These are phyloP conservation scores for Babesia caballi DNA, from an alignment of 169 alveolate species.

Conservation along the genomic window DNA sequence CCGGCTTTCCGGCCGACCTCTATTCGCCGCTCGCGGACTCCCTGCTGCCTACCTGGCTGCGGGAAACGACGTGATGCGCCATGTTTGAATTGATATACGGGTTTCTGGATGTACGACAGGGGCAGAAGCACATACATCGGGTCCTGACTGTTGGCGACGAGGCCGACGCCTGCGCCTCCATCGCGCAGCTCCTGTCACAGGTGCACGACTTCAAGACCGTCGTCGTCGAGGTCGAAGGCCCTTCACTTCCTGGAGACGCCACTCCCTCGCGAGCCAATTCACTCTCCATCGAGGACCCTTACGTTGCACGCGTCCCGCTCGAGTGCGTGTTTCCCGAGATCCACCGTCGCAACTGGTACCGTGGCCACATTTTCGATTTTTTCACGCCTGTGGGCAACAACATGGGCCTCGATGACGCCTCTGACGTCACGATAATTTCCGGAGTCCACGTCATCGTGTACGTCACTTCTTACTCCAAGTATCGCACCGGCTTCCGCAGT, in stretches of 20 bases:
- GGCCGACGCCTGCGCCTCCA: constrained; percentile 20
- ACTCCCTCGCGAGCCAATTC: not conserved
- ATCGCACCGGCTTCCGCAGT: constrained; percentile 1
- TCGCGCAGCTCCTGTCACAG: constrained; percentile 7
- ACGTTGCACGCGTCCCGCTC: constrained; percentile 14
- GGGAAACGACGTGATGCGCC: not conserved
- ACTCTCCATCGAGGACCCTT: not conserved
- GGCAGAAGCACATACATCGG: constrained; percentile 1
- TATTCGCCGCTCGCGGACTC: too few species aligned
- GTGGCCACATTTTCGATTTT: constrained; percentile 37
- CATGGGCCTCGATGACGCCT: not conserved
- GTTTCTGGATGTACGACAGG: constrained; percentile 6
- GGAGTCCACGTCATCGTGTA: constrained; percentile 25
- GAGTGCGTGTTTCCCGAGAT: constrained; percentile 46
- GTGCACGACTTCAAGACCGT: constrained; percentile 28
- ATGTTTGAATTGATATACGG: constrained; percentile 19
- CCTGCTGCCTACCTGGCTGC: too few species aligned
- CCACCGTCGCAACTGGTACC: constrained; percentile 38
- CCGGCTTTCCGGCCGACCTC: too few species aligned
- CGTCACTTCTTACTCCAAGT: constrained; percentile 4
- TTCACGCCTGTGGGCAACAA: constrained; percentile 5
- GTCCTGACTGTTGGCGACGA: constrained; percentile 37
- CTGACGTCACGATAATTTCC: not conserved
- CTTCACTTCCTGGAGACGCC: not conserved
- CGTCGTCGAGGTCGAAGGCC: constrained; percentile 20